phyloP scores from a whole-genome alignment of 352 stramenopile species.

The Aphanomyces stellatus region DNA sequence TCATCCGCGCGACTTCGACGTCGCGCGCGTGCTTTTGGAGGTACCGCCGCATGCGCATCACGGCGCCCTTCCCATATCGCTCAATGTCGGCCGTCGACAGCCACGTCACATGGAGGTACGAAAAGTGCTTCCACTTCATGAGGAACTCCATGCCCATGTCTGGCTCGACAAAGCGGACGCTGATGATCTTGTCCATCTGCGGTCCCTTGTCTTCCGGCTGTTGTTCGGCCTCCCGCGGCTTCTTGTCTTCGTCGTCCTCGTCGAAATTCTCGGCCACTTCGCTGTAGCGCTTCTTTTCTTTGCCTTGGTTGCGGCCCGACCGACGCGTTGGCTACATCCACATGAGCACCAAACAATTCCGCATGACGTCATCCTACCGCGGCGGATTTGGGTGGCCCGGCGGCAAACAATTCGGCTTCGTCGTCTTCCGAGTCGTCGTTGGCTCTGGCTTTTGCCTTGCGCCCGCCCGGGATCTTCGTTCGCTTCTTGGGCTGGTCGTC shows the following conservation, averaged over 20 bases:
- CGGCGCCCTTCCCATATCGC: slow-evolving; percentile 62
- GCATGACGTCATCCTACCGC: no score
- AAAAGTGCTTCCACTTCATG: slow-evolving; percentile 98
- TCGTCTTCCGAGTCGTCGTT: slow-evolving; percentile 74
- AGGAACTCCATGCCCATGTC: slow-evolving; percentile 91
- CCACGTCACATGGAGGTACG: slow-evolving; percentile 98
- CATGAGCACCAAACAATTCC: no score
- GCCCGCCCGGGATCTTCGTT: slow-evolving; percentile 9
- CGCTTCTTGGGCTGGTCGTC: slow-evolving; percentile 23
- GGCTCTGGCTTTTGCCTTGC: slow-evolving; percentile 59
- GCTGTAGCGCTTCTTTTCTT: slow-evolving; percentile 81
- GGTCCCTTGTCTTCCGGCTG: slow-evolving; percentile 50
- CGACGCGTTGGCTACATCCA: slow-evolving; percentile 38
- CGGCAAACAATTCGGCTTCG: slow-evolving; percentile 68
- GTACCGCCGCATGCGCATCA: slow-evolving; percentile 79
- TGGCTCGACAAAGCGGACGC: slow-evolving; percentile 67
- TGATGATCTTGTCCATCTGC: slow-evolving; percentile 92
- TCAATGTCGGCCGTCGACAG: slow-evolving; percentile 93
- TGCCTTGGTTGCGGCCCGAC: slow-evolving; percentile 73
- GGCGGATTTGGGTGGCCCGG: no score
- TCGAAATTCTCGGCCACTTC: slow-evolving; percentile 57
- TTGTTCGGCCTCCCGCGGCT: slow-evolving; percentile 20
- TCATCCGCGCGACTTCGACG: slow-evolving; percentile 52
- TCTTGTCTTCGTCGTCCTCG: slow-evolving; percentile 62
- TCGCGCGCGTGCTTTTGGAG: slow-evolving; percentile 80